A percentile compares a stretch with the other conserved stretches of the same genome.
These are phyloP conservation scores for Berberis vulgaris DNA, from an alignment of 164 flowering plant species.

Conservation along the genomic window DNA sequence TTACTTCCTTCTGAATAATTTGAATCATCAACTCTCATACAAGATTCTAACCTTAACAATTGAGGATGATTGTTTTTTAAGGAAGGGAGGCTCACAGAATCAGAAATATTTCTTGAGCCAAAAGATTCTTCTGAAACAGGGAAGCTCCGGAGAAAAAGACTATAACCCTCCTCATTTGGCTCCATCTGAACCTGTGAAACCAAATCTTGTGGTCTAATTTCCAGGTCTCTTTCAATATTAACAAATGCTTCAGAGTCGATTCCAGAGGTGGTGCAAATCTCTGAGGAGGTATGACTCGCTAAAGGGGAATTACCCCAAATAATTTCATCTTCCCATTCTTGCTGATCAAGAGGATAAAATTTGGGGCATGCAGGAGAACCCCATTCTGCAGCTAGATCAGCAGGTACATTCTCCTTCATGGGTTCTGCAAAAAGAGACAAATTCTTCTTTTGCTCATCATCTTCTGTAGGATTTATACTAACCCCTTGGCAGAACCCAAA, in stretches of 20 bases:
- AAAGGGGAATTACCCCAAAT: slow-evolving; percentile 68
- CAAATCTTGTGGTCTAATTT: slow-evolving; percentile 10
- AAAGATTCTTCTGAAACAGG: slow-evolving; percentile 48
- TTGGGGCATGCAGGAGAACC: slow-evolving; percentile 25
- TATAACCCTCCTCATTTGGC: slow-evolving; percentile 28
- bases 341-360: slow-evolving; percentile 73
- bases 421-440: slow-evolving; percentile 50
- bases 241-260: slow-evolving; percentile 32
- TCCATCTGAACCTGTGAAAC: slow-evolving; percentile 18
- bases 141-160: slow-evolving; percentile 17
- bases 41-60: slow-evolving; percentile 67
- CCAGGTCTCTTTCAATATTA: slow-evolving; percentile 24
- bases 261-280: slow-evolving; percentile 36
- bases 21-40: slow-evolving; percentile 22
- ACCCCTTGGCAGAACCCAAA: slow-evolving; percentile 24
- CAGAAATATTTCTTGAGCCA: slow-evolving; percentile 36
- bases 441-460: slow-evolving; percentile 29
- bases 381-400: slow-evolving; percentile 26
- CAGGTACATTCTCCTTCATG: slow-evolving; percentile 36
- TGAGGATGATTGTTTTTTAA: slow-evolving; percentile 64
- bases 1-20: slow-evolving; percentile 18
- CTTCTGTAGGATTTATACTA: slow-evolving; percentile 11
- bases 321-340: slow-evolving; percentile 81
- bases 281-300: slow-evolving; percentile 24
- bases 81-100: slow-evolving; percentile 3